These are phyloP conservation scores for Calocera viscosa DNA, from an alignment of 768 basidiomycete genomes.

Conservation along the genomic window DNA sequence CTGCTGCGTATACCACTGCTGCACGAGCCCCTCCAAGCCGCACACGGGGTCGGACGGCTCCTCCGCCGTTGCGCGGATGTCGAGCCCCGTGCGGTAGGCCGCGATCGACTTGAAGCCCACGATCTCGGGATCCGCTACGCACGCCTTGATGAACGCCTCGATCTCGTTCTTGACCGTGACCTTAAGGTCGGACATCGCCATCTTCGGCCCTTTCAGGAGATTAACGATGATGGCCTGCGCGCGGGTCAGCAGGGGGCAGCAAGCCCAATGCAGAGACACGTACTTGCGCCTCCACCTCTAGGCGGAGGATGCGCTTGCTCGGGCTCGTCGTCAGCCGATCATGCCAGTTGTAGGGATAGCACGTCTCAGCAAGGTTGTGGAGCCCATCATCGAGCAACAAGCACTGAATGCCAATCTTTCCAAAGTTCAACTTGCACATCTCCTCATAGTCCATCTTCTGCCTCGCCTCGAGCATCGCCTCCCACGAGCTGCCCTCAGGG, in stretches of 20 bases:
- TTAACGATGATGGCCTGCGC: conserved; percentile 12
- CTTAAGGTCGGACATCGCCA: not conserved
- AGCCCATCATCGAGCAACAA: conserved; percentile 67
- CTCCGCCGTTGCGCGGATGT: conserved; percentile 30
- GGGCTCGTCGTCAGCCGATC: conserved; percentile 42
- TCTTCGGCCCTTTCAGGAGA: not conserved
- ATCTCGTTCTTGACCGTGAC: conserved; percentile 21
- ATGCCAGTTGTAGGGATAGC: conserved; percentile 49
- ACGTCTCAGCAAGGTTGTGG: conserved; percentile 34
- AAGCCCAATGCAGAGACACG: conserved; percentile 8
- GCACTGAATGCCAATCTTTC: conserved; percentile 46
- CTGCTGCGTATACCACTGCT: conserved; percentile 27
- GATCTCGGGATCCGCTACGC: conserved; percentile 38
- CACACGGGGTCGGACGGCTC: conserved; percentile 19
- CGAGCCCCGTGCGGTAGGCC: conserved; percentile 65
- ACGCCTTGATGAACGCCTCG: conserved; percentile 26
- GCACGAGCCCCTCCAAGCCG: conserved; percentile 26
- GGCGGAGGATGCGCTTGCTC: conserved; percentile 50
- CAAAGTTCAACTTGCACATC: conserved; percentile 46
- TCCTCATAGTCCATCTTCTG: conserved; percentile 38
- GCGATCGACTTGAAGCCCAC: conserved; percentile 64
- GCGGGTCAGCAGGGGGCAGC: too few species aligned
- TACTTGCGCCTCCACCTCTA: conserved; percentile 65
- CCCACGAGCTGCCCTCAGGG: conserved; percentile 38
- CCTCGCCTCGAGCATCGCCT: conserved; percentile 41